These are phyloP conservation scores for Penicillium verhagenii DNA, from an alignment of 495 filamentous ascomycete species.

Conservation along the genomic window DNA sequence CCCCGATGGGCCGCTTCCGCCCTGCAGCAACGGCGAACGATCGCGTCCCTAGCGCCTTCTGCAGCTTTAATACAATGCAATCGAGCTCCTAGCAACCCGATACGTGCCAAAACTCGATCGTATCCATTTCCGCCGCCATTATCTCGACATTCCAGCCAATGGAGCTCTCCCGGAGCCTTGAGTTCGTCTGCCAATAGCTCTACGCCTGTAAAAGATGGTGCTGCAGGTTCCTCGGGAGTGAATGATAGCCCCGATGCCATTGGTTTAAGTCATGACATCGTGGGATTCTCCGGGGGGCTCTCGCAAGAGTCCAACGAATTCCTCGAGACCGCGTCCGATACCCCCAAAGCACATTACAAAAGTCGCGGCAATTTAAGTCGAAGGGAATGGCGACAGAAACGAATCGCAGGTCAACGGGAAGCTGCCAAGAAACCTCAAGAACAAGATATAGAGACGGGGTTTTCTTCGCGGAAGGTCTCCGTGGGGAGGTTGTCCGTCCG, in stretches of 20 bases:
- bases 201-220: neutral
- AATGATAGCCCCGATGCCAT: neutral
- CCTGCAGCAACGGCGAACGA: constrained; percentile 22
- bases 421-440: neutral
- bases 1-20: constrained; percentile 40
- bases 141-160: constrained; percentile 24
- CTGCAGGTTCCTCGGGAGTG: neutral
- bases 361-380: neutral
- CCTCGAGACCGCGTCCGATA: neutral
- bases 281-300: neutral
- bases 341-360: neutral
- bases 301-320: neutral
- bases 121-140: constrained; percentile 12
- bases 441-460: neutral
- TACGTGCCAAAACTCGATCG: neutral
- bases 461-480: neutral
- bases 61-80: neutral
- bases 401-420: neutral
- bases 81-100: neutral
- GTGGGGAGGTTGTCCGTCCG: constrained; percentile 14
- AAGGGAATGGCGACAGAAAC: neutral
- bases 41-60: constrained; percentile 18
- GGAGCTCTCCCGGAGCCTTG: constrained; percentile 23
- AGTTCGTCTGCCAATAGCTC: neutral
- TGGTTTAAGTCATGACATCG: neutral